A percentile compares a stretch with the other conserved stretches of the same genome.
phyloP scores from a whole-genome alignment of 2,329 filamentous ascomycete genomes.

The Botryotinia narcissicola region DNA sequence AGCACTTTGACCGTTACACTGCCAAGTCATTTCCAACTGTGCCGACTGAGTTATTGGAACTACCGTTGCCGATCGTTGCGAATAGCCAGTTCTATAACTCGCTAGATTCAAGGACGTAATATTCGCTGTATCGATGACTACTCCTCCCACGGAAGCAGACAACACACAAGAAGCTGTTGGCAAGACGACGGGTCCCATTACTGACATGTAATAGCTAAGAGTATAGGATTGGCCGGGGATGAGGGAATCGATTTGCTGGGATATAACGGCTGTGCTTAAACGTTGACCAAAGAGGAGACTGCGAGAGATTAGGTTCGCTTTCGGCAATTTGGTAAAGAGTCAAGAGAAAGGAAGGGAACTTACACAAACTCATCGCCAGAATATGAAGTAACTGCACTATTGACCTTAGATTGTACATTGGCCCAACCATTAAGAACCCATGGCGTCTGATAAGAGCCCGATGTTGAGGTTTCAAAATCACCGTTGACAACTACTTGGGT shows the following conservation, averaged over 20 bases:
- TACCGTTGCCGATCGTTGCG: background rate
- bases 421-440: background rate
- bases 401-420: background rate
- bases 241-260: background rate
- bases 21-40: background rate
- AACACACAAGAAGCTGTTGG: background rate
- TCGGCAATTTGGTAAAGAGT: background rate
- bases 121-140: background rate
- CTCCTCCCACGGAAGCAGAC: background rate
- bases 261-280: background rate
- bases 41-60: background rate
- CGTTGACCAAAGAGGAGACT: background rate
- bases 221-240: background rate
- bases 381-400: background rate
- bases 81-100: background rate
- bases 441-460: background rate
- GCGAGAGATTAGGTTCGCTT: background rate
- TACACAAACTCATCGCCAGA: background rate
- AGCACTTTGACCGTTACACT: background rate
- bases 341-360: background rate
- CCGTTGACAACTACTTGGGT: conserved; percentile 1
- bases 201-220: background rate
- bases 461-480: background rate
- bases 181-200: background rate
- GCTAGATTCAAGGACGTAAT: background rate